Evolutionary conservation across 768 basidiomycete genomes (phyloP), one percentile per base, ranked within the genome.

Genomic region (Termitomyces sp.): DNA sequence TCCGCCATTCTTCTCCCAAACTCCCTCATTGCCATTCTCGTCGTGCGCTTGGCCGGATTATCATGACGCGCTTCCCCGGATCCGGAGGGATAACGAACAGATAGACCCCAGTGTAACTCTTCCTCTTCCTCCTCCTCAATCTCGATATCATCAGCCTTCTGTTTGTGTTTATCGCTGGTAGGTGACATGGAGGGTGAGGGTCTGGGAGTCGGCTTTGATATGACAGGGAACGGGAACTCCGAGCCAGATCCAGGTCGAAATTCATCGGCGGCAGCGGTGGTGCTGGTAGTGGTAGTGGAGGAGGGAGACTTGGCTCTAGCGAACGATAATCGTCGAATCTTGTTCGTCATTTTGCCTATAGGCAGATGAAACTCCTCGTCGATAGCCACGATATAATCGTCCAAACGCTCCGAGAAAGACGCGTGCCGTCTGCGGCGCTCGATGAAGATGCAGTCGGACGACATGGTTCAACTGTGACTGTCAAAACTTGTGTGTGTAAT

Each of bases 21-120:
- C 1, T 12, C 6, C 87, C 34, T 37, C 35, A 37, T 7, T 6
- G 24, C 19, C 24, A 19, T 26, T 5, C 17, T 38, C 24, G 6
- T 37, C 24, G 24, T 38, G 3, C 24, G 15, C 3, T n/a, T 35
- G n/a, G 24, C 15, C 17, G 22, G 10, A 26, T 26, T 3, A 34
- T 34, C 34, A 8, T 22, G 46, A 10, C 8, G 24, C 22, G 5
- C 22, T 49, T 3, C 2, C 24, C 35, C 1, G 10, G 5, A 17
- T 35, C 37, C 35, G 11, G 15, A 26, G 5, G 48, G 10, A 84
- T 43, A 8, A 4, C 30, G 2, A 10, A 53, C 11, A 9, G 34
- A 44, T 22, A 44, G 44, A 1, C 52, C 24, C 52, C 52, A 53
- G 0, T 44, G 9, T 3, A 45, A 14, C 8, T 53, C 51, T 6